Percentiles rank a stretch among this genome's conserved stretches.
phyloP scores from a whole-genome alignment of 192 early-diverging fungal species.

The Allomyces macrogynus region DNA sequence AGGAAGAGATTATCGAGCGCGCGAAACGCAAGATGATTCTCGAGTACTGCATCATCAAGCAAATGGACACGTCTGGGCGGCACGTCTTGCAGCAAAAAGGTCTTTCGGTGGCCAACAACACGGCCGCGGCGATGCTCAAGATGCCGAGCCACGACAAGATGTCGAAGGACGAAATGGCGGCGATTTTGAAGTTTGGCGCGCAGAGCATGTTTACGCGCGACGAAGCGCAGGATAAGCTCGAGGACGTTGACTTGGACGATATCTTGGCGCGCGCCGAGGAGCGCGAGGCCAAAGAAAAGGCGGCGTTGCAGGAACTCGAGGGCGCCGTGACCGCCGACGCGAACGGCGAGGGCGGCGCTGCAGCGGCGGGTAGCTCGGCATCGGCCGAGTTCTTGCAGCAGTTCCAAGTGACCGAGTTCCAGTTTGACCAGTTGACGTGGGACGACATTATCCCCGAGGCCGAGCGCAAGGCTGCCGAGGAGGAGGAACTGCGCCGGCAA shows the following conservation, averaged over 20 bases:
- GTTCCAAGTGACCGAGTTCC: slow-evolving; percentile 81
- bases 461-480: slow-evolving; percentile 44
- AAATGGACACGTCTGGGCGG: slow-evolving; percentile 90
- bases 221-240: slow-evolving; percentile 49
- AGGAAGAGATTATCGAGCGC: slow-evolving; percentile 95
- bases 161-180: slow-evolving; percentile 69
- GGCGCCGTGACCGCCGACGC: slow-evolving; percentile 79
- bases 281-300: slow-evolving; percentile 49
- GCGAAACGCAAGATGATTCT: slow-evolving; percentile 99
- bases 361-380: slow-evolving; percentile 33
- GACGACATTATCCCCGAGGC: slow-evolving; percentile 87
- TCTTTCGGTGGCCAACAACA: not conserved
- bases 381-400: slow-evolving; percentile 85
- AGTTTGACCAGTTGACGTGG: slow-evolving; percentile 54
- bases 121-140: not conserved
- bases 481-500: slow-evolving; percentile 44
- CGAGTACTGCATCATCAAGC: slow-evolving; percentile 97
- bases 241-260: slow-evolving; percentile 91
- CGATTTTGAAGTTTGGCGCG: slow-evolving; percentile 96
- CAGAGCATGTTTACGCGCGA: slow-evolving; percentile 84
- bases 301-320: slow-evolving; percentile 35
- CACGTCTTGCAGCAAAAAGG: slow-evolving; percentile 34
- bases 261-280: slow-evolving; percentile 89
- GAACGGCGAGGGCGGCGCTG: slow-evolving; percentile 38
- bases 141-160: slow-evolving; percentile 19